Conservation (phyloP, 179 eudicot species). For the Beta lomatogona region DNA sequence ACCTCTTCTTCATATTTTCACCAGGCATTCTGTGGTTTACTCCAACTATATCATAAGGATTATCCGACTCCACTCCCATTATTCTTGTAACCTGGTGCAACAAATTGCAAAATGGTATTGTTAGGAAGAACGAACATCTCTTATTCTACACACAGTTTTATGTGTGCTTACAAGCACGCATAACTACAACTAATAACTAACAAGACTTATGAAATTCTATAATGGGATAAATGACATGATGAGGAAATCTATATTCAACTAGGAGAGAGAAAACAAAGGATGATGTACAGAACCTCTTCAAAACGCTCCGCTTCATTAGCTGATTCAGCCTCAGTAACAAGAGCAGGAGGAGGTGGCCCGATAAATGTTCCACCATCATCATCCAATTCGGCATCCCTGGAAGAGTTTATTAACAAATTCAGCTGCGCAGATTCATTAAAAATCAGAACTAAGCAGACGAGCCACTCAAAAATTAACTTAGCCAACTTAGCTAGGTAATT, state of each 20-base stretch:
- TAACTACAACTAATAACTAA: neutral
- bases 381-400: slow-evolving; percentile 78
- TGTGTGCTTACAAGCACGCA: neutral
- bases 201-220: neutral
- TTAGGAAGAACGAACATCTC: neutral
- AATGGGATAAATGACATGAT: neutral
- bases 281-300: slow-evolving; percentile 67
- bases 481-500: neutral
- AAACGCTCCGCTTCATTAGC: slow-evolving; percentile 96
- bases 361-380: slow-evolving; percentile 61
- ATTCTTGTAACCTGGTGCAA: slow-evolving; percentile 74
- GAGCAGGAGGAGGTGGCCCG: slow-evolving; percentile 96
- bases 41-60: slow-evolving; percentile 84
- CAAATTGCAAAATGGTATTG: slow-evolving; percentile 16
- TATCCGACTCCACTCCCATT: slow-evolving; percentile 73
- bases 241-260: neutral
- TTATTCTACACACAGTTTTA: no score
- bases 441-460: neutral
- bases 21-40: slow-evolving; percentile 76
- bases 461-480: slow-evolving; percentile 5
- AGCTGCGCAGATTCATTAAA: neutral
- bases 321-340: slow-evolving; percentile 83
- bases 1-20: slow-evolving; percentile 88
- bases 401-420: slow-evolving; percentile 11
- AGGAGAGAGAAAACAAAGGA: neutral